Evolutionary conservation across 106 monocot genomes (phyloP).

Genomic region (Agapanthus africanus): DNA sequence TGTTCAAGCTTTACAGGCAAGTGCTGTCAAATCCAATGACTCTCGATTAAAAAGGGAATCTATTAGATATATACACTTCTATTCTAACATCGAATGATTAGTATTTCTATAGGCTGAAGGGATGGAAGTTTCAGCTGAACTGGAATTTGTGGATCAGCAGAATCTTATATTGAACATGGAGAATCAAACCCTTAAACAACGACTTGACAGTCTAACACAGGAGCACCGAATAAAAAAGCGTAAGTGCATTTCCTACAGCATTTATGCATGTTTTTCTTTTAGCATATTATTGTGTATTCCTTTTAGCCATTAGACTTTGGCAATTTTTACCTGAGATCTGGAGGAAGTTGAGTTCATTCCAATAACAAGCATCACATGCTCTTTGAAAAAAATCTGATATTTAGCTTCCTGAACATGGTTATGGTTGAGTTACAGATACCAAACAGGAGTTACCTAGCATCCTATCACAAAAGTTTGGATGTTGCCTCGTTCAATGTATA

Average conservation of each 20-base stretch:
- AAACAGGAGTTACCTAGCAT: not conserved
- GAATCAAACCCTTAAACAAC: conserved; percentile 71
- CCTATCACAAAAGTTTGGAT: not conserved
- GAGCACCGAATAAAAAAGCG: conserved; percentile 70
- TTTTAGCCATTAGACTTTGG: not conserved
- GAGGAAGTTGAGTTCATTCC: not conserved
- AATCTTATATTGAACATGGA: conserved; percentile 84
- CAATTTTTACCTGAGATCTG: not conserved
- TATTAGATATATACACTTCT: too few relatives aligned
- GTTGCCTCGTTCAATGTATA: not conserved
- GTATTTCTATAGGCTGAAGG: conserved; percentile 60
- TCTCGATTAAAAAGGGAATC: too few relatives aligned
- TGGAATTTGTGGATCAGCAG: conserved; percentile 65
- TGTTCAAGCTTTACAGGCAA: conserved; percentile 66
- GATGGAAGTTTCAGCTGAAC: conserved; percentile 59
- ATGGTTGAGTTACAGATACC: not conserved
- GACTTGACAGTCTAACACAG: conserved; percentile 64
- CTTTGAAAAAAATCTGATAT: not conserved
- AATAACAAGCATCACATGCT: not conserved
- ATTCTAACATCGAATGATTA: too few relatives aligned
- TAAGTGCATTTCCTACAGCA: conserved; percentile 19
- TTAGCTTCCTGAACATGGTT: not conserved
- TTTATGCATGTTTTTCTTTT: not conserved
- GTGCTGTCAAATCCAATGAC: too few relatives aligned
- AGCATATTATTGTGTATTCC: not conserved